Base-by-base conservation (phyloP, 352 stramenopile genomes). In the Phytophthora constricta region DNA sequence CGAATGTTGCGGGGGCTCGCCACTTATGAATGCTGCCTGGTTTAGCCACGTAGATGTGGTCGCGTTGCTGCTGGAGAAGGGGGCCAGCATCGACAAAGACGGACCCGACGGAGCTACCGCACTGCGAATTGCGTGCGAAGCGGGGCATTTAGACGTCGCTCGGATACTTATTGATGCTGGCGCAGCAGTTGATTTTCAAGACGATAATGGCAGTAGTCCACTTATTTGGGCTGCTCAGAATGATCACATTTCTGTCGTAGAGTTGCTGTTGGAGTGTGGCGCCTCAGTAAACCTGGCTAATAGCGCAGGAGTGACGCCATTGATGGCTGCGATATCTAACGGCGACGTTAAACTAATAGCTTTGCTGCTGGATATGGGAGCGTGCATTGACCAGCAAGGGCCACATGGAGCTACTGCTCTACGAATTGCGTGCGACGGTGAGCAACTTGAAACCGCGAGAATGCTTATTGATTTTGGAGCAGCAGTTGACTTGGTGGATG, bases 341-440 rank as follows among this genome's bases (percentile, higher is more conserved):
- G 65, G 8, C 5, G 59, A n/a, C 27, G 28, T 26, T 58, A 17
- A 20, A 7, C 22, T 22, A 10, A 58, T 19, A n/a, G 64, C 60
- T 28, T 19, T 61, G 52, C 20, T 72, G 50, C 46, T 68, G 2
- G 48, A 73, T 11, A 41, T 51, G 25, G 46, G 37, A 51, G 26
- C 20, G 19, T 13, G 13, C 13, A 37, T 37, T 11, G 31, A 37
- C 31, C 7, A 37, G 13, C 31, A 37, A 11, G 7, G 31, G 7
- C 7, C 7, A 37, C 7, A 37, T 37, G 31, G 31, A 11, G 7
- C 31, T 11, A 37, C 31, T 13, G 31, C 31, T n/a, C n/a, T n/a
- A n/a, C n/a, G n/a, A n/a, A n/a, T n/a, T n/a, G n/a, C n/a, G n/a
- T n/a, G n/a, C n/a, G n/a, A n/a, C n/a, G n/a, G n/a, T n/a, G n/a